Conservation (phyloP, 2,329 filamentous ascomycete genomes). For the Salinomyces thailandicus region DNA sequence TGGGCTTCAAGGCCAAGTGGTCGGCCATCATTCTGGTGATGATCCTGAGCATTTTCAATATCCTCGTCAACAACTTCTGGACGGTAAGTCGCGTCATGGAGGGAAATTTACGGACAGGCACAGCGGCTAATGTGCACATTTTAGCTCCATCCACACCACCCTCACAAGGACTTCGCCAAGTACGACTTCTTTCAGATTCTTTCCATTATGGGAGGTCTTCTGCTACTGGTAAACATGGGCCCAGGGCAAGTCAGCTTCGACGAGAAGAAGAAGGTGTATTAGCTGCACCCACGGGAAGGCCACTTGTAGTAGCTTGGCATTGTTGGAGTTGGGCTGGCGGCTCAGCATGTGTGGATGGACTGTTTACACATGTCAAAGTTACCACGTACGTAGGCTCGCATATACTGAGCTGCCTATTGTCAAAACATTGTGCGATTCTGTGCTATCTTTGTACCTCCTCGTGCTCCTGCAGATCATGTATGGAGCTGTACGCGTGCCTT, state of each 20-base stretch:
- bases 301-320: neutral
- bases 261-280: conserved; percentile 99
- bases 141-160: conserved; percentile 91
- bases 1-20: conserved; percentile 99
- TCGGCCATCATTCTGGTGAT: conserved; percentile 91
- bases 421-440: too few species aligned
- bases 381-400: neutral
- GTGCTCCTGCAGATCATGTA: too few species aligned
- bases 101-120: neutral
- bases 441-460: too few species aligned
- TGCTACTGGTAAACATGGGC: conserved; percentile 96
- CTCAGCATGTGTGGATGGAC: neutral
- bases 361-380: neutral
- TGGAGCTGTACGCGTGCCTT: too few species aligned
- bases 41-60: conserved; percentile 90
- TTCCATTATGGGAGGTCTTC: conserved; percentile 91
- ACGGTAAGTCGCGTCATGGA: conserved; percentile 57
- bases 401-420: too few species aligned
- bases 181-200: conserved; percentile 99
- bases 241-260: conserved; percentile 96
- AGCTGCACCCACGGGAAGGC: conserved; percentile 12
- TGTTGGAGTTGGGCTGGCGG: too few species aligned
- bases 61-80: conserved; percentile 99
- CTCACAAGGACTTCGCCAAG: conserved; percentile 99
- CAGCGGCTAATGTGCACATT: conserved; percentile 15